Evolutionary conservation across 2,329 filamentous ascomycete species (phyloP).

Genomic region (Lasiodiplodia hormozganensis): DNA sequence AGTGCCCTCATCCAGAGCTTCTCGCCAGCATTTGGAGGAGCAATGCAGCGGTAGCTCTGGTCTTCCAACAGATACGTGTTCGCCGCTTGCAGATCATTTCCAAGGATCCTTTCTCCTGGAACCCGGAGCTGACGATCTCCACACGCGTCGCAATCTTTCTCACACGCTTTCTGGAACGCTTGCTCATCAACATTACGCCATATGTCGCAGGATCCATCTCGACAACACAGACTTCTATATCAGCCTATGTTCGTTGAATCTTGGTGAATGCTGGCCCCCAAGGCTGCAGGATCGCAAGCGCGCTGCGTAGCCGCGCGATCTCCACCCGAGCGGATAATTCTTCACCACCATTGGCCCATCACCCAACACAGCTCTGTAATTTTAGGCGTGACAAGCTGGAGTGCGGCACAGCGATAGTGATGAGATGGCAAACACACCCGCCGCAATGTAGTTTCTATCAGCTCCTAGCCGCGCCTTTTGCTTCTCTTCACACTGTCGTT

Average conservation of each 20-base stretch:
- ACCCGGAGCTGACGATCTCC: neutral
- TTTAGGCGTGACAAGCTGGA: neutral
- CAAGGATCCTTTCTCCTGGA: neutral
- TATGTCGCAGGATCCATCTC: neutral
- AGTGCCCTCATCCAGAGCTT: neutral
- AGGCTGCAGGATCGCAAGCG: neutral
- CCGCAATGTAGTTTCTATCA: neutral
- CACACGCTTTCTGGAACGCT: neutral
- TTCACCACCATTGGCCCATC: neutral
- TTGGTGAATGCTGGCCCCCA: neutral
- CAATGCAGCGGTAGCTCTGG: neutral
- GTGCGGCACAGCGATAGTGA: conserved; percentile 8
- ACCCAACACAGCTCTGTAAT: neutral
- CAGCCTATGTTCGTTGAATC: too few relatives aligned
- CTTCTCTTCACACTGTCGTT: neutral
- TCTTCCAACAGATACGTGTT: neutral
- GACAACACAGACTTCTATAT: neutral
- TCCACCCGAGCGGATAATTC: conserved; percentile 2
- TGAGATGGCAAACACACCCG: neutral
- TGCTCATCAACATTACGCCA: neutral
- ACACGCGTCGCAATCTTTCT: conserved; percentile 14
- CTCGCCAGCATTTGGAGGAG: neutral
- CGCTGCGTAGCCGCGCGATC: conserved; percentile 4
- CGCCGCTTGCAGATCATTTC: neutral
- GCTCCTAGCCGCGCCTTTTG: neutral